Evolutionary conservation across 2,329 filamentous ascomycete genomes (phyloP), one percentile per base, ranked within the genome.

Genomic region (Rhytidhysteron rufulum): DNA sequence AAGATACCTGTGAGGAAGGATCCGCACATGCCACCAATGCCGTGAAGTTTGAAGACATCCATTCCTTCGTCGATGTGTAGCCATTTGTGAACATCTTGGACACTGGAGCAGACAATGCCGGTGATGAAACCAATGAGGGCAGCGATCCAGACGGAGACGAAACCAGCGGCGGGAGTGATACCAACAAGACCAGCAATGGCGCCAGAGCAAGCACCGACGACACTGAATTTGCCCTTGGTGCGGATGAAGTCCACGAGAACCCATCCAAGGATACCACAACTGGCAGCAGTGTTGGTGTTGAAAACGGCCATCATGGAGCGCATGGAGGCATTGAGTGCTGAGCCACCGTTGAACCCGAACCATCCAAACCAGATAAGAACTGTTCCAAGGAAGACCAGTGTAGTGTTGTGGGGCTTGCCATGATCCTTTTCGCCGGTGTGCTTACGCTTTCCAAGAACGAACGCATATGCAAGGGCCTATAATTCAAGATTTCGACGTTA

Each of bases 311-410:
- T 63, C 67, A 78, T 75, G 18, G 73, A 70, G 34, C 77, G 73
- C 27, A 79, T 57, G 18, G 69, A 71, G 13, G 66, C 73, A 49
- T 75, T 77, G 17, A 79, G 66, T 16, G 73, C 71, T 4, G 72
- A 75, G 11, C 77, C 77, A 32, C 76, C 75, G 54, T 79, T 79
- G 59, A 79, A 79, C 2, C 75, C 77, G 45, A 77, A 74, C 76
- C 76, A 79, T 7, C 74, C 79, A 44, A 83, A 81, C 79, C 80
- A 84, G 44, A 84, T 82, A 30, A 84, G 66, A 1, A 81, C 68
- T 1, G 80, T 84, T 2, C 80, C 80, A 2, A 84, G 69, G 49
- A 79, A 80, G 49, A 84, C 78, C 1, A 84, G 70, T 0, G 78
- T 75, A 0, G 79, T 76, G 58, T 82, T 83, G 55, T 84, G 80